Conservation (phyloP, 768 basidiomycete species). For the Exidia glandulosa region DNA sequence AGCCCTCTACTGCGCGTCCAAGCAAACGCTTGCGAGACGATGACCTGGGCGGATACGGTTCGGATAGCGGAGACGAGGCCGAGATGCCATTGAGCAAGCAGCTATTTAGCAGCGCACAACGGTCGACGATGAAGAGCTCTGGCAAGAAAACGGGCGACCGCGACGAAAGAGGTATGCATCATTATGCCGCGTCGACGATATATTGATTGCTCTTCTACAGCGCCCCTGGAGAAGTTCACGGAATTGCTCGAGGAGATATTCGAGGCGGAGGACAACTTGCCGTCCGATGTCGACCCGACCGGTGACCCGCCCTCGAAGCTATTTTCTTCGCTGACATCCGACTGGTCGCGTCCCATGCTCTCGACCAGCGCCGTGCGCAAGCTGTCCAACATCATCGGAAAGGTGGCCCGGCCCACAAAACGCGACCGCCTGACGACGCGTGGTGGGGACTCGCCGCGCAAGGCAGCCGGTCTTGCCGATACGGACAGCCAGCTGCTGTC, state of each 20-base stretch:
- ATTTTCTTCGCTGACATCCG: slow-evolving; percentile 51
- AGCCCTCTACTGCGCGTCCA: slow-evolving; percentile 25
- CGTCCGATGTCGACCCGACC: slow-evolving; percentile 40
- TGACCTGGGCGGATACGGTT: slow-evolving; percentile 49
- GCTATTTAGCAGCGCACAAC: slow-evolving; percentile 26
- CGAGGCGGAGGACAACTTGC: slow-evolving; percentile 63
- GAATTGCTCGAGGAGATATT: slow-evolving; percentile 77
- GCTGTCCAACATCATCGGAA: slow-evolving; percentile 54
- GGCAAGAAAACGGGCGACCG: slow-evolving; percentile 47
- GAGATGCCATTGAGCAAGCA: slow-evolving; percentile 21
- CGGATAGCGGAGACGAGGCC: slow-evolving; percentile 27
- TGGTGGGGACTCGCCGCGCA: slow-evolving; percentile 31
- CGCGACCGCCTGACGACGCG: slow-evolving; percentile 43
- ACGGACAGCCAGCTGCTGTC: slow-evolving; percentile 53
- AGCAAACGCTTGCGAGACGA: slow-evolving; percentile 26
- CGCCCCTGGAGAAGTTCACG: slow-evolving; percentile 63
- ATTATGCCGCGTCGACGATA: slow-evolving; percentile 1
- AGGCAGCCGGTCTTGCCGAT: slow-evolving; percentile 44
- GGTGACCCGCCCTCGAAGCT: slow-evolving; percentile 42
- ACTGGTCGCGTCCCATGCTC: slow-evolving; percentile 50
- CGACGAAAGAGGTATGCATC: slow-evolving; percentile 55
- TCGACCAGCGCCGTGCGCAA: slow-evolving; percentile 50
- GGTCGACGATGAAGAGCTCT: slow-evolving; percentile 36
- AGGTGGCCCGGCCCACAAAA: slow-evolving; percentile 57
- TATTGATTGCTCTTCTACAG: slow-evolving; percentile 22